Percentiles rank a stretch among this genome's conserved stretches.
These are phyloP conservation scores for Dothideomycetes sp. DNA, from an alignment of 2,329 filamentous ascomycete species.

Conservation along the genomic window DNA sequence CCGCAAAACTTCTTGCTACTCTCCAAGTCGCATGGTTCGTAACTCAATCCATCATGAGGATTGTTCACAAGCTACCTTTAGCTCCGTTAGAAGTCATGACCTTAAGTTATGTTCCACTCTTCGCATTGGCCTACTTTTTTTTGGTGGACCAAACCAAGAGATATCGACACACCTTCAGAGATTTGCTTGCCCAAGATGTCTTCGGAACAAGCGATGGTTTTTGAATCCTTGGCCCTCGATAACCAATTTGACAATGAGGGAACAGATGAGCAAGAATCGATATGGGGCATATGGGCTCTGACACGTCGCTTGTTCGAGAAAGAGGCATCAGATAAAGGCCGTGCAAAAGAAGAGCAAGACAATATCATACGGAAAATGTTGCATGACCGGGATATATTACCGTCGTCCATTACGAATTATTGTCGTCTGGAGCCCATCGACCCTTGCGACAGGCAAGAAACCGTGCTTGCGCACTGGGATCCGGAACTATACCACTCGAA, in stretches of 20 bases:
- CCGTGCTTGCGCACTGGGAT: constrained; percentile 20
- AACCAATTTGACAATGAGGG: constrained; percentile 24
- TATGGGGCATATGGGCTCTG: constrained; percentile 24
- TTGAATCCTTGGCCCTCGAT: constrained; percentile 23
- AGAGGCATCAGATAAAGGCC: constrained; percentile 16
- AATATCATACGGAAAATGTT: too few species aligned
- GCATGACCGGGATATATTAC: too few species aligned
- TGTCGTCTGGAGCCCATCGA: background rate
- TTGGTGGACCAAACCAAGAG: constrained; percentile 32
- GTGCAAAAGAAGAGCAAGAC: constrained; percentile 8
- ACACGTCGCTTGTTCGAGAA: constrained; percentile 27
- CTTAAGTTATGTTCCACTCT: constrained; percentile 29
- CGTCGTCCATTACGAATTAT: too few species aligned
- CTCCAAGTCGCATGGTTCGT: constrained; percentile 27
- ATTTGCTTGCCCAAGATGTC: constrained; percentile 24
- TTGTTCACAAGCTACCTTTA: constrained; percentile 25
- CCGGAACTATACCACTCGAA: constrained; percentile 20
- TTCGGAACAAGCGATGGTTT: constrained; percentile 17
- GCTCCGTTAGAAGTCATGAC: constrained; percentile 30
- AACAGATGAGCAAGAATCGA: constrained; percentile 18
- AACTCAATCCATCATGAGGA: constrained; percentile 25
- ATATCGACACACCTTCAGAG: constrained; percentile 26
- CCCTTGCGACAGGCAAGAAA: constrained; percentile 13
- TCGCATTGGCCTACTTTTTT: constrained; percentile 28
- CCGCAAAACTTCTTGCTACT: constrained; percentile 24